These are phyloP conservation scores for Amaranthus cruentus DNA, from an alignment of 148 eudicot genomes.

Conservation along the genomic window DNA sequence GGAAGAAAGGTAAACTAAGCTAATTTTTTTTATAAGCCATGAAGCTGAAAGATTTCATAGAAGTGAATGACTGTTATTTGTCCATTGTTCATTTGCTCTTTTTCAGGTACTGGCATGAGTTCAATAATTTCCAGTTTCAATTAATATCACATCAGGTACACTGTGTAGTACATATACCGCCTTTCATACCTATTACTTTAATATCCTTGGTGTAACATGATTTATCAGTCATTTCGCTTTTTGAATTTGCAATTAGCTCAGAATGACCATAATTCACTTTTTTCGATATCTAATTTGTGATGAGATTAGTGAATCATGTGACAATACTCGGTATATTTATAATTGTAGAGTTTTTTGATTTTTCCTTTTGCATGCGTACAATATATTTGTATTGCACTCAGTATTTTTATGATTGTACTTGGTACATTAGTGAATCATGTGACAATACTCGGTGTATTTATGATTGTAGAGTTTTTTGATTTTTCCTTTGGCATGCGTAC, in stretches of 20 bases:
- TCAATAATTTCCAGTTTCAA: slow-evolving; percentile 95
- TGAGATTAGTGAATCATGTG: too few species aligned
- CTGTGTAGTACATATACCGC: slow-evolving; percentile 6
- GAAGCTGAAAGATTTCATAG: background rate
- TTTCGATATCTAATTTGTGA: too few species aligned
- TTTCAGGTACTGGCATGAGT: slow-evolving; percentile 92
- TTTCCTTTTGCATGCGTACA: too few species aligned
- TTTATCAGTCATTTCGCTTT: too few species aligned
- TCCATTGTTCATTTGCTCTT: slow-evolving; percentile 1
- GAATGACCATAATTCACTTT: too few species aligned
- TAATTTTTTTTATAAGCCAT: background rate
- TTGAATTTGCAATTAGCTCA: too few species aligned
- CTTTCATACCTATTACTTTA: background rate
- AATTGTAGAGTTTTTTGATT: too few species aligned
- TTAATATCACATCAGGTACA: slow-evolving; percentile 89
- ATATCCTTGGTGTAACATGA: background rate
- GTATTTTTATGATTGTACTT: too few species aligned
- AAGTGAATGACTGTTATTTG: background rate
- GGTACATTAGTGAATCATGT: too few species aligned
- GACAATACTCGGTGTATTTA: too few species aligned
- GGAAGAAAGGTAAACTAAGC: slow-evolving; percentile 69
- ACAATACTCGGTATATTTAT: background rate
- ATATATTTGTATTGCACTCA: too few species aligned
- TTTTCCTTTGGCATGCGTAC: background rate
- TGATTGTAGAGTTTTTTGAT: background rate